Evolutionary conservation across 2,329 filamentous ascomycete genomes (phyloP).

Genomic region (Xylaria sp.): DNA sequence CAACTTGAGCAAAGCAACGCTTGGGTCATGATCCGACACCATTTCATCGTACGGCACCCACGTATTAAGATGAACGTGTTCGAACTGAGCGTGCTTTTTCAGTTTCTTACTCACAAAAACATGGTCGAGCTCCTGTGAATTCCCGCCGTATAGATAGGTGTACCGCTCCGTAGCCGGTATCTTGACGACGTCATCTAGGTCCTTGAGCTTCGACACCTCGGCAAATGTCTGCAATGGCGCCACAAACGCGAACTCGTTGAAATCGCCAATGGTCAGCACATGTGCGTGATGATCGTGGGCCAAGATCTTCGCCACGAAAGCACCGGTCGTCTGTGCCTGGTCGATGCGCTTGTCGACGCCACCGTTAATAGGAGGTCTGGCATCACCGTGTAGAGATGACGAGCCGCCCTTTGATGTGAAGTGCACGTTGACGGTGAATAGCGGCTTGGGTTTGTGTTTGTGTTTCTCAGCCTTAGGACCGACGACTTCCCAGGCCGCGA

Average conservation of each 20-base stretch:
- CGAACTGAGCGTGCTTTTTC: constrained; percentile 57
- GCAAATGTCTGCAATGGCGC: constrained; percentile 66
- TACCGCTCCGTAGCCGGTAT: constrained; percentile 69
- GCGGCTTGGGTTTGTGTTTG: constrained; percentile 45
- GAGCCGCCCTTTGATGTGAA: constrained; percentile 74
- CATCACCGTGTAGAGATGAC: constrained; percentile 69
- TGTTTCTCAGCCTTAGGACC: constrained; percentile 49
- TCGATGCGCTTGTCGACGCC: constrained; percentile 65
- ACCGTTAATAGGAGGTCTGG: constrained; percentile 72
- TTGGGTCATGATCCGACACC: constrained; percentile 76
- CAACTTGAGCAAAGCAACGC: constrained; percentile 63
- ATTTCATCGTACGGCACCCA: constrained; percentile 68
- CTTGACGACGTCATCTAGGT: constrained; percentile 69
- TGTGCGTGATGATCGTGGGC: constrained; percentile 63
- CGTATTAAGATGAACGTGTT: constrained; percentile 77
- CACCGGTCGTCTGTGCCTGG: constrained; percentile 69
- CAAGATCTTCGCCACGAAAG: constrained; percentile 69
- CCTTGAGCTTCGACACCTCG: constrained; percentile 63
- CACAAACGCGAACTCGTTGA: constrained; percentile 76
- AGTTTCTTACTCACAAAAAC: constrained; percentile 59
- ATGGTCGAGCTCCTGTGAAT: constrained; percentile 76
- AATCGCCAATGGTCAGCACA: constrained; percentile 73
- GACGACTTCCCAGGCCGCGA: constrained; percentile 70
- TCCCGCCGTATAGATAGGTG: constrained; percentile 76
- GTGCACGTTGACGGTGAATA: constrained; percentile 80